Evolutionary conservation across 768 basidiomycete genomes (phyloP), one percentile per base, ranked within the genome.

Genomic region (Tricholoma sp.): DNA sequence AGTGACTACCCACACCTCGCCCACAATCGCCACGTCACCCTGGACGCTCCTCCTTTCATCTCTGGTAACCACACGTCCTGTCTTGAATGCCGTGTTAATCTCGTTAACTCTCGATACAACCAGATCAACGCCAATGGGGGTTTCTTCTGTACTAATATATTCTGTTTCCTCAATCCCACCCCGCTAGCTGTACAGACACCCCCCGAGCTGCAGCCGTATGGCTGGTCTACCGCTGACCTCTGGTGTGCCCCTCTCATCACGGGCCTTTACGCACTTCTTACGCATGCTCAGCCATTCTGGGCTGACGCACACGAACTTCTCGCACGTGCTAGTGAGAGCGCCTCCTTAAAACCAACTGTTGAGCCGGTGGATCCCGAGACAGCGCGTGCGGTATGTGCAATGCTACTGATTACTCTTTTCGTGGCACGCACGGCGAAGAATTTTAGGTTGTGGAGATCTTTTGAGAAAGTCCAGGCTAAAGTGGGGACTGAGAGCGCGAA

Each of bases 231-330:
- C 21, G 80, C 83, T 0, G 94, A 96, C 67, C 69, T 94, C 29
- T 96, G 94, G 93, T 83, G 83, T 69, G 91, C 94, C 8, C 86
- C 91, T 6, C 72, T 86, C 62, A 73, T 86, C 63, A 92, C 91
- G 10, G 88, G 77, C 0, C 67, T 94, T 9, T 94, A 91, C 66
- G 85, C 93, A 54, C 80, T 85, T 57, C 79, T 94, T 52, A 94
- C 92, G 8, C 91, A 94, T 60, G 86, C 89, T 2, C 92, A 95
- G 67, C 89, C 92, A 0, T 88, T 89, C 69, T 94, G 86, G 86
- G 82, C 79, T 0, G 82, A 86, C 27, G 54, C 79, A 39, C 84
- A 88, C 61, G 59, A 67, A 4, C 65, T 84, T 16, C 62, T 86
- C 9, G 68, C 77, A 9, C 73, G 77, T 5, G 63, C 79, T 54